These are phyloP conservation scores for Saccharomyces hybrid DNA, from an alignment of 1,139 yeast genomes.

Conservation along the genomic window DNA sequence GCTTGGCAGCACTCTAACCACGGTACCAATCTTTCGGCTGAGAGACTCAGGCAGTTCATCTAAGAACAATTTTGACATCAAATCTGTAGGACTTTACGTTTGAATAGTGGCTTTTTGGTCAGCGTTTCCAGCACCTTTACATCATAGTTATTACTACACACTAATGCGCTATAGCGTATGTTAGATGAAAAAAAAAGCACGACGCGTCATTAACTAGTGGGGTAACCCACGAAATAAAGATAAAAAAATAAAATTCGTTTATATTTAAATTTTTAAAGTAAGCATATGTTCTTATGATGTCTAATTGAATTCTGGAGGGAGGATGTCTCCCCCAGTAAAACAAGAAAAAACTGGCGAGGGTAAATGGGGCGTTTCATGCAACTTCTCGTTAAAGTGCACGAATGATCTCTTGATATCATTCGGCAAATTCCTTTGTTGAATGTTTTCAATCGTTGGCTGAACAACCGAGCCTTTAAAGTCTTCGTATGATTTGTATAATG, in stretches of 20 bases:
- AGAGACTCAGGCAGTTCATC: slow-evolving; percentile 17
- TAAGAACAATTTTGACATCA: slow-evolving; percentile 13
- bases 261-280: not conserved
- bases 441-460: slow-evolving; percentile 76
- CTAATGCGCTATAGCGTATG: not conserved
- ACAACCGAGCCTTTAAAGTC: slow-evolving; percentile 82
- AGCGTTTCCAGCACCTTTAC: not conserved
- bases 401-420: slow-evolving; percentile 77
- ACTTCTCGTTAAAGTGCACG: slow-evolving; percentile 86
- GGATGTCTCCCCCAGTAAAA: slow-evolving; percentile 26
- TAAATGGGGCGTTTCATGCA: slow-evolving; percentile 75
- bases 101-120: not conserved
- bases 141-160: not conserved
- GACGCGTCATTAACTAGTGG: not conserved
- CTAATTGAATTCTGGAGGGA: not conserved
- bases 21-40: slow-evolving; percentile 22
- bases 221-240: not conserved
- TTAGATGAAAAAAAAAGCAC: not conserved
- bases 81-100: not conserved
- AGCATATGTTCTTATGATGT: not conserved
- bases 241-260: not conserved
- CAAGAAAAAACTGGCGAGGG: slow-evolving; percentile 56
- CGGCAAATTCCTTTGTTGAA: slow-evolving; percentile 70
- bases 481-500: slow-evolving; percentile 70
- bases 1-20: slow-evolving; percentile 18